Percentiles rank a stretch among this genome's conserved stretches.
Evolutionary conservation across 2,329 filamentous ascomycete genomes (phyloP).

Genomic region (Penicillium sp.): DNA sequence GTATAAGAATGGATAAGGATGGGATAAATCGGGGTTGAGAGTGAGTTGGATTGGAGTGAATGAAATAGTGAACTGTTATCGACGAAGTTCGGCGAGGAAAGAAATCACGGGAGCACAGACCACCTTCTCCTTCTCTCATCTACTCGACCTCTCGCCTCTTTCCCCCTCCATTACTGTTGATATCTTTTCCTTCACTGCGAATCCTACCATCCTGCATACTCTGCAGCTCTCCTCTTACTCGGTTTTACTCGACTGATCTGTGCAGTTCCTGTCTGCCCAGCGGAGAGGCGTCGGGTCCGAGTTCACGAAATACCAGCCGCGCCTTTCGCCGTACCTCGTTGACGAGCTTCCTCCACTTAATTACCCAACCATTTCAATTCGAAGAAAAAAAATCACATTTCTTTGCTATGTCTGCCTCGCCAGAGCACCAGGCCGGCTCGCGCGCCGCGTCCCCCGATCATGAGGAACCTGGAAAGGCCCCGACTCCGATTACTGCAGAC

Average conservation of each 20-base stretch:
- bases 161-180: conserved; percentile 4
- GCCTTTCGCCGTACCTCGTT: conserved; percentile 9
- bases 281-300: conserved; percentile 9
- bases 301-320: conserved; percentile 10
- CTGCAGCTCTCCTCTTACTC: background rate
- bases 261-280: background rate
- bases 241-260: background rate
- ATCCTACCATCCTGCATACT: background rate
- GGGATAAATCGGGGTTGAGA: conserved; percentile 3
- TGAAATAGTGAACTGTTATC: background rate
- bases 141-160: conserved; percentile 14
- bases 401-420: conserved; percentile 39
- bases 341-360: background rate
- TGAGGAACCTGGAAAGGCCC: conserved; percentile 26
- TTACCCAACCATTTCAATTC: background rate
- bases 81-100: conserved; percentile 14
- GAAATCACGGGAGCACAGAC: conserved; percentile 30
- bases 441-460: conserved; percentile 24
- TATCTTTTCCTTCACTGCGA: background rate
- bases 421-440: conserved; percentile 29
- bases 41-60: conserved; percentile 1
- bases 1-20: conserved; percentile 4
- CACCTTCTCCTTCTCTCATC: conserved; percentile 23
- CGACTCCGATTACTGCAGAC: conserved; percentile 28
- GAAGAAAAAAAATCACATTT: background rate